Base-by-base conservation (phyloP, 2,329 filamentous ascomycete genomes). In the Macrophomina phaseolina region DNA sequence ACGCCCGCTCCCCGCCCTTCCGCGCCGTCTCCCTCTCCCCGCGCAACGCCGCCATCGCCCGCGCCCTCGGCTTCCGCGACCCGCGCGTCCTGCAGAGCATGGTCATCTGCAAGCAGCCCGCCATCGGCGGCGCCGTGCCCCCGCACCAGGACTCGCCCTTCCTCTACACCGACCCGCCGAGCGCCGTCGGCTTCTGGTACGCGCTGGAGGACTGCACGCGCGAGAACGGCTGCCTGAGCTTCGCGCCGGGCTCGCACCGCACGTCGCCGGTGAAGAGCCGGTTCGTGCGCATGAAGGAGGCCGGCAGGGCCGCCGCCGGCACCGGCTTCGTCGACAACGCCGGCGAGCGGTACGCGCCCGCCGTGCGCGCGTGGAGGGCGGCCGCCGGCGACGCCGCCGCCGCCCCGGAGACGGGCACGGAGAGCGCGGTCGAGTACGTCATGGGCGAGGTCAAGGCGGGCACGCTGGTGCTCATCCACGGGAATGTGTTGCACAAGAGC, bases 21-120 rank as follows among this genome's bases (percentile, higher is more conserved):
- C 86, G 86, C 38, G 70, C 75, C 32, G 77, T 85, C 40, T 84
- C 85, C 0, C 83, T 87, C 46, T 87, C 85, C 12, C 76, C 78
- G 45, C 78, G 77, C 67, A 90, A 87, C 77, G 84, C 78, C 0
- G 87, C 84, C 5, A 88, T 97, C 14, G 93, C 93, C 0, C 81
- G 82, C 52, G 85, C 85, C 8, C 83, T 97, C 11, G 90, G 90
- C 2, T 97, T 93, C 81, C 73, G 71, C 4, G 92, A 97, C 77
- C 92, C 94, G 1, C 84, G 90, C 23, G 85, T 90, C 5, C 83
- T 99, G 63, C 95, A 99, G 83, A 95, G 91, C 77, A 99, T 99
- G 95, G 86, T 98, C 34, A 98, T 99, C 73, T 97, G 93, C 87
- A 99, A 99, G 80, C 94, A 97, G 81, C 94, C 95, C 28, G 92